Evolutionary conservation across 768 basidiomycete genomes (phyloP).

Genomic region (Tylopilus plumbeoviolaceoides): DNA sequence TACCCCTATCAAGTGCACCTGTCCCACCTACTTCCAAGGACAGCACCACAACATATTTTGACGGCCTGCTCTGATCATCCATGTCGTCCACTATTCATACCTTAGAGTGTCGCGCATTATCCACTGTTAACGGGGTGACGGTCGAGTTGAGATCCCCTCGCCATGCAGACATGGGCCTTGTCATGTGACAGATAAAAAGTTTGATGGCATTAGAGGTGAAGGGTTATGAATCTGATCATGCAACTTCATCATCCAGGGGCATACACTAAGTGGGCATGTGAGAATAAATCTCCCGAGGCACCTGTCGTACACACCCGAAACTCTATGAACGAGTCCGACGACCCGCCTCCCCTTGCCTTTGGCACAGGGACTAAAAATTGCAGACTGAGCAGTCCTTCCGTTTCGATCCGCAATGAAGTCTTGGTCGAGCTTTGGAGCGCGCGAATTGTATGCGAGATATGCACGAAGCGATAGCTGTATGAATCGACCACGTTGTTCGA

Average conservation of each 20-base stretch:
- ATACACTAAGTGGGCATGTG: constrained; percentile 22
- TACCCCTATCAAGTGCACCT: constrained; percentile 5
- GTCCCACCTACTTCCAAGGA: constrained; percentile 17
- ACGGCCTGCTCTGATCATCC: constrained; percentile 35
- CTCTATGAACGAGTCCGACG: constrained; percentile 73
- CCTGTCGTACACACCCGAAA: constrained; percentile 61
- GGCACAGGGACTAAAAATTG: constrained; percentile 81
- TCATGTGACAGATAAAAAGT: neutral
- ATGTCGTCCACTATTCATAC: constrained; percentile 9
- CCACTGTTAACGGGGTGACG: neutral
- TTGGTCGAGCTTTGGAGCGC: constrained; percentile 84
- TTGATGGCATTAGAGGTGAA: neutral
- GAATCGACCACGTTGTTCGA: neutral
- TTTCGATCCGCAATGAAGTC: constrained; percentile 84
- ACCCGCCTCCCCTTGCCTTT: constrained; percentile 35
- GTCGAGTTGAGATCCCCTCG: neutral
- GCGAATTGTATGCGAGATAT: constrained; percentile 64
- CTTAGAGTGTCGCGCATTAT: constrained; percentile 14
- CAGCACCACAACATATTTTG: constrained; percentile 36
- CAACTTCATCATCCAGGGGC: constrained; percentile 30
- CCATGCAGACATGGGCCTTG: neutral
- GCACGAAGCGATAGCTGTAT: constrained; percentile 76
- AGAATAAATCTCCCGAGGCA: constrained; percentile 1
- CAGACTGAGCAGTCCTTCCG: constrained; percentile 75
- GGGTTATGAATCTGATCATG: constrained; percentile 6